Percentiles rank a stretch among this genome's conserved stretches.
phyloP scores from a whole-genome alignment of 2,329 filamentous ascomycete genomes.

The Neurospora sp. region DNA sequence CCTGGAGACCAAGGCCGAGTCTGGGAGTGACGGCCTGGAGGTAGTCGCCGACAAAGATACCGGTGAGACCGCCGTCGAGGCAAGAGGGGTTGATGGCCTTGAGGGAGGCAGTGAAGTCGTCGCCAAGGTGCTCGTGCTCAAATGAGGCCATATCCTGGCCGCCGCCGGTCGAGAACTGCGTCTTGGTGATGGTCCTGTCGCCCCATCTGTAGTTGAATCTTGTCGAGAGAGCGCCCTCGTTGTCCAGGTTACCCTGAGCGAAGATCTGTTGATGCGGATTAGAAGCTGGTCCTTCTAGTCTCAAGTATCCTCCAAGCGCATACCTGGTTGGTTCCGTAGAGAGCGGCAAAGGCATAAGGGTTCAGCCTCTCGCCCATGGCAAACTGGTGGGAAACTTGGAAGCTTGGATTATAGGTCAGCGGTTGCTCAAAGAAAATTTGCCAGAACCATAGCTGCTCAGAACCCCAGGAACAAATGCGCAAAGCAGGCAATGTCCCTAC shows the following conservation, averaged over 20 bases:
- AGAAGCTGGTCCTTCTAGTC: not conserved
- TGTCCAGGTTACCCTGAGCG: slow-evolving; percentile 90
- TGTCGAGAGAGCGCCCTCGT: slow-evolving; percentile 75
- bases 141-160: slow-evolving; percentile 83
- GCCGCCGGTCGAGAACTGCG: slow-evolving; percentile 65
- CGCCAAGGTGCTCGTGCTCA: slow-evolving; percentile 90
- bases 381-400: slow-evolving; percentile 96
- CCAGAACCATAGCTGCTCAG: not conserved
- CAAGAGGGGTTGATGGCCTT: slow-evolving; percentile 95
- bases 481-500: not conserved
- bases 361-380: slow-evolving; percentile 87
- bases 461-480: not conserved
- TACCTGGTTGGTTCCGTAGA: slow-evolving; percentile 91
- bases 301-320: slow-evolving; percentile 21
- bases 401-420: slow-evolving; percentile 28
- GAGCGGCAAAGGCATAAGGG: slow-evolving; percentile 87
- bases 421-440: not conserved
- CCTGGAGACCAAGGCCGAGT: slow-evolving; percentile 81
- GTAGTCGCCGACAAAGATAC: slow-evolving; percentile 93
- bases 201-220: slow-evolving; percentile 90
- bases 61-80: slow-evolving; percentile 84
- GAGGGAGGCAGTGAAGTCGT: slow-evolving; percentile 84
- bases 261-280: slow-evolving; percentile 55
- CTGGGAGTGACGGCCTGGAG: slow-evolving; percentile 84
- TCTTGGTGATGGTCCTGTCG: slow-evolving; percentile 64